Base-by-base conservation (phyloP, 176 grass and related monocot genomes). In the Rhipidocladum racemiflorum region DNA sequence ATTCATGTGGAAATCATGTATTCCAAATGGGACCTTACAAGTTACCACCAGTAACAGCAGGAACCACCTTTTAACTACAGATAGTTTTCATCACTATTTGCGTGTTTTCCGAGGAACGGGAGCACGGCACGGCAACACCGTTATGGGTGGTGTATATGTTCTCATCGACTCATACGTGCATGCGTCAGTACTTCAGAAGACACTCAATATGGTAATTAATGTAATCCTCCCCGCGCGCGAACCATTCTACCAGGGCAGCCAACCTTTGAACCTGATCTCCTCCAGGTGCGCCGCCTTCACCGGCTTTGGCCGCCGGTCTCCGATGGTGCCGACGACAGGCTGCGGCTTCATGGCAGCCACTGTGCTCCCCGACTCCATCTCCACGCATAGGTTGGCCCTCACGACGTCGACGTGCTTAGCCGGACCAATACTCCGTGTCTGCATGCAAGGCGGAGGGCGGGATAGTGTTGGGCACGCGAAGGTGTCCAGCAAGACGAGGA, bases 231-330 rank as follows among this genome's bases (percentile, higher is more conserved):
- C 0, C 35, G 35, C n/a, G n/a, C n/a, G n/a, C 35, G 4, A 36
- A 36, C 35, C 35, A 36, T 36, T 4, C 54, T 79, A 61, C 84
- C 67, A 85, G 7, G 84, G 84, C 56, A 70, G 4, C 75, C 84
- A 79, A 28, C 67, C 75, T 0, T 54, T 10, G 1, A 51, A 42
- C 56, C 56, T 38, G n/a, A 55, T 55, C 27, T 76, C 14, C 54
- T 45, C 49, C 42, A 15, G 21, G 9, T 40, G 36, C 46, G 0
- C 45, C 55, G 65, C 6, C 17, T 40, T 32, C 24, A 29, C 54
- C 6, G 17, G 30, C 74, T 40, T 18, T 16, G 42, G 18, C 17
- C 7, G 55, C 16, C 6, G 0, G 20, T 72, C 84, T 72, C 75
- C 76, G 20, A 80, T 73, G 35, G 64, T 23, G 13, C 76, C 68